Conservation (phyloP, 164 flowering plant genomes). For the Sedum album region DNA sequence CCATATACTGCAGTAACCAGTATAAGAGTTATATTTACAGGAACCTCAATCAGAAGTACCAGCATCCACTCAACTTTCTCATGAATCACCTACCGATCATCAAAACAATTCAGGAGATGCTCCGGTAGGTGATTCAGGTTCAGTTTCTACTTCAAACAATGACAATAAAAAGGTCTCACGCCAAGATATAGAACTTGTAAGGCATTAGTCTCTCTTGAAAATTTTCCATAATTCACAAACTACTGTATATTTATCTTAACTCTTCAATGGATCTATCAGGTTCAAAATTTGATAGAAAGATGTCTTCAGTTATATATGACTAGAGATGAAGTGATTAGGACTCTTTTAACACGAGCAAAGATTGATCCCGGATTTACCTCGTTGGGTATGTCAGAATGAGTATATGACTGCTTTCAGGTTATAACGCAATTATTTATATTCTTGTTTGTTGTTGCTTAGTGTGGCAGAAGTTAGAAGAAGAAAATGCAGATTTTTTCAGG, state of each 20-base stretch:
- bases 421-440: conserved; percentile 1
- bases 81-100: conserved; percentile 62
- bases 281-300: conserved; percentile 87
- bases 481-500: conserved; percentile 93
- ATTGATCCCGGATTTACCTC: conserved; percentile 95
- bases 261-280: conserved; percentile 31
- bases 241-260: background rate
- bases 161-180: conserved; percentile 78
- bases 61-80: conserved; percentile 49
- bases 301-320: conserved; percentile 94
- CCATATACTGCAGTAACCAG: background rate
- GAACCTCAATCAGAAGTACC: conserved; percentile 50
- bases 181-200: conserved; percentile 80
- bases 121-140: conserved; percentile 61
- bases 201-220: conserved; percentile 5
- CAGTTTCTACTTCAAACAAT: conserved; percentile 66
- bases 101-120: conserved; percentile 47
- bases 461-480: conserved; percentile 99
- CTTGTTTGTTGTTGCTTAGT: conserved; percentile 33
- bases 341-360: conserved; percentile 77
- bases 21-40: conserved; percentile 15
- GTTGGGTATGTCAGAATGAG: conserved; percentile 42
- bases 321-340: conserved; percentile 82
- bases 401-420: background rate
- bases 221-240: background rate